A percentile compares a stretch with the other conserved stretches of the same genome.
These are phyloP conservation scores for Xylaria sp. DNA, from an alignment of 2,329 filamentous ascomycete species.

Conservation along the genomic window DNA sequence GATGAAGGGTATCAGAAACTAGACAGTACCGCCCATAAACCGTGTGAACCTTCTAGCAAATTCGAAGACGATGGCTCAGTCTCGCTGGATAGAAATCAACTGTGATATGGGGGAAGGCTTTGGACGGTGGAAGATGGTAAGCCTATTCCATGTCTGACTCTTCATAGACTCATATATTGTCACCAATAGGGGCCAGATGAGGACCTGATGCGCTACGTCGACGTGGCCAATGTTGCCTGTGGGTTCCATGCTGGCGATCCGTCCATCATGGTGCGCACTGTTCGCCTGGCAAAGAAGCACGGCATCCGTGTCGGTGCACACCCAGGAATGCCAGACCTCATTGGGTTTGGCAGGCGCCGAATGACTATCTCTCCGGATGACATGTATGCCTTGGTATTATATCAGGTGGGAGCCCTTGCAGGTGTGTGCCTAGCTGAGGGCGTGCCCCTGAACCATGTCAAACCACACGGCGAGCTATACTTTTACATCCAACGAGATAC, in stretches of 20 bases:
- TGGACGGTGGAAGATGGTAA: slow-evolving; percentile 45
- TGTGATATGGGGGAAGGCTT: slow-evolving; percentile 57
- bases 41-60: background rate
- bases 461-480: slow-evolving; percentile 64
- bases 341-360: slow-evolving; percentile 65
- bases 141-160: background rate
- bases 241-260: slow-evolving; percentile 64
- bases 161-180: background rate
- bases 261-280: slow-evolving; percentile 64
- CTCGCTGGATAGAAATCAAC: slow-evolving; percentile 43
- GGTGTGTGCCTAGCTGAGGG: slow-evolving; percentile 61
- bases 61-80: slow-evolving; percentile 1
- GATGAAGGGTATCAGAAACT: background rate
- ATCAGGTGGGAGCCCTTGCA: slow-evolving; percentile 66
- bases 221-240: slow-evolving; percentile 65
- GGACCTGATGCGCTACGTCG: slow-evolving; percentile 62
- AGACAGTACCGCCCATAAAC: background rate
- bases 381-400: slow-evolving; percentile 59
- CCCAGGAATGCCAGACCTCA: slow-evolving; percentile 65
- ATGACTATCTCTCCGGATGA: slow-evolving; percentile 62
- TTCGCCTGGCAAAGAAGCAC: slow-evolving; percentile 59
- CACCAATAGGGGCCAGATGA: slow-evolving; percentile 55
- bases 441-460: slow-evolving; percentile 62
- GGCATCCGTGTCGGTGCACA: slow-evolving; percentile 63
- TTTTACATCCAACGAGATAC: slow-evolving; percentile 38